Percentiles rank a stretch among this genome's conserved stretches.
These are phyloP conservation scores for Myriosclerotinia duriaeana DNA, from an alignment of 2,329 filamentous ascomycete species.

Conservation along the genomic window DNA sequence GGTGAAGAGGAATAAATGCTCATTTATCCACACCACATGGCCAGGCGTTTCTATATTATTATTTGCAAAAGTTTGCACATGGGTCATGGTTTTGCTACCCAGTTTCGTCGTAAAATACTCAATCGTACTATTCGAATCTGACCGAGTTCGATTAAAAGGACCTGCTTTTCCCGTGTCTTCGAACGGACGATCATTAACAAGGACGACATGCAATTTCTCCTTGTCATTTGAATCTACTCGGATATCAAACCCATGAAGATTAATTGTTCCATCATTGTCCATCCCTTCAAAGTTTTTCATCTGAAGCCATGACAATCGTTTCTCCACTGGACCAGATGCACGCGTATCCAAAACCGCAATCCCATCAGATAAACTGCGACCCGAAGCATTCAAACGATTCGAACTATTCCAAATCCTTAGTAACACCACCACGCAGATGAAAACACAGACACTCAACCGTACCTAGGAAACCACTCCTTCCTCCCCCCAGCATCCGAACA, in stretches of 20 bases:
- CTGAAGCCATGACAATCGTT: conserved; percentile 33
- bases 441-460: conserved; percentile 7
- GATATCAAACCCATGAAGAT: conserved; percentile 42
- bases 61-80: conserved; percentile 40
- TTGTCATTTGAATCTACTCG: conserved; percentile 27
- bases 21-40: conserved; percentile 40
- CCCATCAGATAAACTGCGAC: conserved; percentile 30
- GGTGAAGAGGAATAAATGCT: conserved; percentile 42
- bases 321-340: conserved; percentile 29
- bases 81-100: conserved; percentile 35
- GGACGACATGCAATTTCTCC: conserved; percentile 36
- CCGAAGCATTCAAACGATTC: conserved; percentile 33
- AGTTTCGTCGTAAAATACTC: conserved; percentile 41
- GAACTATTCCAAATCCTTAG: conserved; percentile 22
- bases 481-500: conserved; percentile 34
- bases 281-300: conserved; percentile 32
- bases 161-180: conserved; percentile 33
- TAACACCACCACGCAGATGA: neutral
- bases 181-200: conserved; percentile 42
- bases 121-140: conserved; percentile 40
- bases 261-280: conserved; percentile 35
- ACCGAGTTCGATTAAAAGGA: conserved; percentile 30
- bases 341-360: conserved; percentile 37
- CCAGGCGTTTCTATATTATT: conserved; percentile 41
- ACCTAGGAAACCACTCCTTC: conserved; percentile 36